Evolutionary conservation across 2,329 filamentous ascomycete species (phyloP).

Genomic region (Thermochaetoides dissita): DNA sequence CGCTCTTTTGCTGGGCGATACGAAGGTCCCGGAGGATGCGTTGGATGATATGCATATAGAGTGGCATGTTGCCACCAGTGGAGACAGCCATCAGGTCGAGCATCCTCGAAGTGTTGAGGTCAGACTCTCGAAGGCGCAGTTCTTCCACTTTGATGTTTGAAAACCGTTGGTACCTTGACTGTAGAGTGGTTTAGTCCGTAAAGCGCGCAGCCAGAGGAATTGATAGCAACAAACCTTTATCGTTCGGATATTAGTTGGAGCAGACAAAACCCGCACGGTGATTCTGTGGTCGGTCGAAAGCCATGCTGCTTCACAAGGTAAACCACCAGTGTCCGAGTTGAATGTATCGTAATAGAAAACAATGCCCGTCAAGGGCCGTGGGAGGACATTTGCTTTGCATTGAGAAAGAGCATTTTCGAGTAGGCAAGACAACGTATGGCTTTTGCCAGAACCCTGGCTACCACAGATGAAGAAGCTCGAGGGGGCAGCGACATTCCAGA

Average conservation of each 20-base stretch:
- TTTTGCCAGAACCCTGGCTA: constrained; percentile 51
- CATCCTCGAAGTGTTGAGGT: constrained; percentile 46
- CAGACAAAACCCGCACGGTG: constrained; percentile 38
- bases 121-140: constrained; percentile 33
- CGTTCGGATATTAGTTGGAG: constrained; percentile 34
- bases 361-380: constrained; percentile 41
- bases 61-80: constrained; percentile 27
- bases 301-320: constrained; percentile 46
- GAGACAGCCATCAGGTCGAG: constrained; percentile 44
- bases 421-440: constrained; percentile 42
- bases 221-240: constrained; percentile 20
- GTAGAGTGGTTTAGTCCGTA: constrained; percentile 4
- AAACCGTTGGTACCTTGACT: constrained; percentile 28
- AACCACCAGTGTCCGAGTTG: constrained; percentile 30
- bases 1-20: constrained; percentile 25
- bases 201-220: background rate
- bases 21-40: constrained; percentile 44
- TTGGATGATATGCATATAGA: constrained; percentile 44
- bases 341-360: constrained; percentile 53
- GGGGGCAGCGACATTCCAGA: constrained; percentile 34
- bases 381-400: constrained; percentile 30
- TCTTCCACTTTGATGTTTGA: constrained; percentile 32
- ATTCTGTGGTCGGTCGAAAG: constrained; percentile 30
- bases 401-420: constrained; percentile 43
- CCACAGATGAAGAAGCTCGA: constrained; percentile 51